Evolutionary conservation across 2,329 filamentous ascomycete species (phyloP).

Genomic region (Parascedosporium putredinis): DNA sequence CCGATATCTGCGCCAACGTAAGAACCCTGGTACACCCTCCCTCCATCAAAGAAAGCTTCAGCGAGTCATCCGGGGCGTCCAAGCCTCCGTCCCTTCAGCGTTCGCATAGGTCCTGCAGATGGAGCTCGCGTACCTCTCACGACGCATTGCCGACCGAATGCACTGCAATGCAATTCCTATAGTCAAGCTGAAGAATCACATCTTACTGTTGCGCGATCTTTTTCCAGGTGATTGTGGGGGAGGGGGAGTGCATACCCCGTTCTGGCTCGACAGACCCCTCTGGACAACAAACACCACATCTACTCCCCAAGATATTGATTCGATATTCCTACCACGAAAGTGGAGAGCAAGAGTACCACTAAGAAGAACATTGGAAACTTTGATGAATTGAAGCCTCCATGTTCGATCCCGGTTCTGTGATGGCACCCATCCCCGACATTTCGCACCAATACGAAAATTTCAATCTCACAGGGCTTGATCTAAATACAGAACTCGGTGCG

Average conservation of each 20-base stretch:
- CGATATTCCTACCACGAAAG: no score
- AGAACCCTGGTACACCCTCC: not conserved
- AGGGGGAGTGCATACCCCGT: no score
- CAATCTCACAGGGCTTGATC: not conserved
- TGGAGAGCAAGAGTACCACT: no score
- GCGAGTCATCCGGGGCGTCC: not conserved
- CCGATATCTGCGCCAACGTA: no score
- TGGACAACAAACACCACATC: no score
- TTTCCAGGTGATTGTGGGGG: no score
- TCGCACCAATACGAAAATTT: conserved; percentile 1
- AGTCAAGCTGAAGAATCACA: not conserved
- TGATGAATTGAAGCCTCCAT: not conserved
- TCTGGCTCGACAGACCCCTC: no score
- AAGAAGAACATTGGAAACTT: no score
- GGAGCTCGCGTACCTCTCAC: not conserved
- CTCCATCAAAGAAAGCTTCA: not conserved
- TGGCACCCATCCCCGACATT: not conserved
- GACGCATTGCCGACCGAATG: not conserved
- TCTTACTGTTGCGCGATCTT: no score
- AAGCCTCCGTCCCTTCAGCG: not conserved
- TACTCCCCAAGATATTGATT: no score
- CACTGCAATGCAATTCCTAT: not conserved
- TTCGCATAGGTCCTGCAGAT: not conserved
- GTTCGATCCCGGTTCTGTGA: not conserved
- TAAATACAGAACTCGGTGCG: conserved; percentile 3